These are phyloP conservation scores for Pseudogymnoascus sp. DNA, from an alignment of 2,329 filamentous ascomycete genomes.

Conservation along the genomic window DNA sequence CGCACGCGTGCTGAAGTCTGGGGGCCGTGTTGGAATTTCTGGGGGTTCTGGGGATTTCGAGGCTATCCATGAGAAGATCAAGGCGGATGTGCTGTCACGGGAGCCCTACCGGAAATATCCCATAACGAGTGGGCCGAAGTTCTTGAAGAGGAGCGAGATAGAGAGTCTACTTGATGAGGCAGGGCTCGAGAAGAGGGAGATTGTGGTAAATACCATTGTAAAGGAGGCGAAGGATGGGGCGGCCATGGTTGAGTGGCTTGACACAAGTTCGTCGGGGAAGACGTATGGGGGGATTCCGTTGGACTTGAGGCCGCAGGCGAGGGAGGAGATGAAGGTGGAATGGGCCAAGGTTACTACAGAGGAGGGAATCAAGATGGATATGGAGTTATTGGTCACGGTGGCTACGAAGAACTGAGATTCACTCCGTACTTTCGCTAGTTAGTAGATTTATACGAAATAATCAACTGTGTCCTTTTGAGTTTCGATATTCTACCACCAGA, in stretches of 20 bases:
- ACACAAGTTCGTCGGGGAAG: constrained; percentile 29
- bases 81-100: constrained; percentile 22
- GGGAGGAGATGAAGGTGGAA: constrained; percentile 27
- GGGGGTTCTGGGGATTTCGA: neutral
- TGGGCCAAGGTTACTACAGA: constrained; percentile 26
- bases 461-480: neutral
- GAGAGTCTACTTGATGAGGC: constrained; percentile 21
- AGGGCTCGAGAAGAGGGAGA: constrained; percentile 16
- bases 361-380: constrained; percentile 27
- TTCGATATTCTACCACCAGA: neutral
- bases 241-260: constrained; percentile 29
- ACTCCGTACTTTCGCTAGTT: neutral
- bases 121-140: constrained; percentile 21
- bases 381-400: constrained; percentile 23
- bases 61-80: neutral
- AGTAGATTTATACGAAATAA: neutral
- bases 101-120: constrained; percentile 22
- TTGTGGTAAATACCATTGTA: constrained; percentile 23
- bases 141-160: constrained; percentile 22
- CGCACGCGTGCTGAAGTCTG: constrained; percentile 21
- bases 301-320: constrained; percentile 24
- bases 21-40: constrained; percentile 11
- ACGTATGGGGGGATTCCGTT: constrained; percentile 28
- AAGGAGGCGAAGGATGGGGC: constrained; percentile 17
- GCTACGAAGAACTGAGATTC: neutral